Evolutionary conservation across 768 basidiomycete genomes (phyloP).

Genomic region (Butyriboletus loyo): DNA sequence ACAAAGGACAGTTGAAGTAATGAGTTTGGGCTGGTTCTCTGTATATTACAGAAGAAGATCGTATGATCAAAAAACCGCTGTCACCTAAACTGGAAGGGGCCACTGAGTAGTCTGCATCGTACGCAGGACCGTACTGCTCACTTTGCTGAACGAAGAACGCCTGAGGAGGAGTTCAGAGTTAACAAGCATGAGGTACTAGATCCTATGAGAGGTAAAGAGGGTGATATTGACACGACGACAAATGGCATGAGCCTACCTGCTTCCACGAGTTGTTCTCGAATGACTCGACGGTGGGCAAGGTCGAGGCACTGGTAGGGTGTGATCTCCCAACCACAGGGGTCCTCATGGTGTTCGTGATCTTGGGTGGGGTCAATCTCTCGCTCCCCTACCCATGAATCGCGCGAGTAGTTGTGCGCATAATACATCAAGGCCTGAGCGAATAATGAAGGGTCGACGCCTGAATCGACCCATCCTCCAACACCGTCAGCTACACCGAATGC

Average conservation of each 20-base stretch:
- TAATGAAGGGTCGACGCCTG: slow-evolving; percentile 81
- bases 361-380: slow-evolving; percentile 77
- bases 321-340: slow-evolving; percentile 66
- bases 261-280: slow-evolving; percentile 60
- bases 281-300: slow-evolving; percentile 66
- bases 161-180: slow-evolving; percentile 71
- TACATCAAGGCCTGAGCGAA: slow-evolving; percentile 93
- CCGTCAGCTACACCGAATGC: slow-evolving; percentile 89
- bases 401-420: slow-evolving; percentile 70
- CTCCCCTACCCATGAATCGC: slow-evolving; percentile 76
- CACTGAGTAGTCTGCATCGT: slow-evolving; percentile 1
- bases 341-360: slow-evolving; percentile 64
- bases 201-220: slow-evolving; percentile 40
- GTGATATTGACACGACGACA: not conserved
- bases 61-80: slow-evolving; percentile 71
- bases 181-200: slow-evolving; percentile 83
- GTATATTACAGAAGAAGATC: slow-evolving; percentile 62
- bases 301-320: slow-evolving; percentile 69
- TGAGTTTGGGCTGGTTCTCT: slow-evolving; percentile 33
- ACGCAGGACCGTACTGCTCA: slow-evolving; percentile 32
- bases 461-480: slow-evolving; percentile 87
- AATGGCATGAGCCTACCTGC: slow-evolving; percentile 38
- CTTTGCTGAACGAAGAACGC: slow-evolving; percentile 76
- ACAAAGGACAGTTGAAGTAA: slow-evolving; percentile 36
- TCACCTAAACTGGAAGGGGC: slow-evolving; percentile 60